Evolutionary conservation across 805 yeast species (phyloP), one percentile per base, ranked within the genome.

Genomic region (Metschnikowia lunata): DNA sequence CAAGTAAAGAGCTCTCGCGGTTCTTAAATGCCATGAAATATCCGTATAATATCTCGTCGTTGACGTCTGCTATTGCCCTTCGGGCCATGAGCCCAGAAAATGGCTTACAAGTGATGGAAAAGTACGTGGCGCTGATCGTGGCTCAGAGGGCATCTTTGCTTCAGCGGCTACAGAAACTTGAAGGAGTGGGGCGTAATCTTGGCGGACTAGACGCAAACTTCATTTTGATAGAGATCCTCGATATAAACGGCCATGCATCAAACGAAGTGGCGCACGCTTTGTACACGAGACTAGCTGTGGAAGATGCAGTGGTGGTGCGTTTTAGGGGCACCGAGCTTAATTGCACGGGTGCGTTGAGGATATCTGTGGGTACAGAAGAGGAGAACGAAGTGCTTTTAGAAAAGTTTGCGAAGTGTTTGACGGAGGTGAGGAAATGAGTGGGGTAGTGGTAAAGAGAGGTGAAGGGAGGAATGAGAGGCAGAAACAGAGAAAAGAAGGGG

Each of bases 121-220:
- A 56, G 2, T 74, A 71, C 40, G 84, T 83, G 12, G 60, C 56
- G 0, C 59, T 58, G 8, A 78, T 89, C 38, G 70, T 68, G 11
- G 57, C 52, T 1, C 85, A 90, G 65, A 77, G 96, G 55, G 55
- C 52, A 0, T 50, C 71, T 18, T 69, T 93, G 30, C 62, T 83
- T 39, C 56, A 71, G 4, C 77, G 71, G 39, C 69, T 93, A 30
- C 74, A 76, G 23, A 60, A 70, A 15, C 59, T 90, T 34, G 68
- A 78, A 6, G 82, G 85, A 10, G 73, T 91, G 23, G 95, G 93
- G 23, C 74, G 74, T 46, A 77, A 83, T 43, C 76, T 88, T 41
- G 98, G 99, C 34, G 89, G 93, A 1, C 59, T 78, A 40, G 96
- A 88, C 61, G 83, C 97, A 4, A 93, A 93, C 62, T 93, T 93